These are phyloP conservation scores for Linnemannia elongata DNA, from an alignment of 192 early-diverging fungal species.

Conservation along the genomic window DNA sequence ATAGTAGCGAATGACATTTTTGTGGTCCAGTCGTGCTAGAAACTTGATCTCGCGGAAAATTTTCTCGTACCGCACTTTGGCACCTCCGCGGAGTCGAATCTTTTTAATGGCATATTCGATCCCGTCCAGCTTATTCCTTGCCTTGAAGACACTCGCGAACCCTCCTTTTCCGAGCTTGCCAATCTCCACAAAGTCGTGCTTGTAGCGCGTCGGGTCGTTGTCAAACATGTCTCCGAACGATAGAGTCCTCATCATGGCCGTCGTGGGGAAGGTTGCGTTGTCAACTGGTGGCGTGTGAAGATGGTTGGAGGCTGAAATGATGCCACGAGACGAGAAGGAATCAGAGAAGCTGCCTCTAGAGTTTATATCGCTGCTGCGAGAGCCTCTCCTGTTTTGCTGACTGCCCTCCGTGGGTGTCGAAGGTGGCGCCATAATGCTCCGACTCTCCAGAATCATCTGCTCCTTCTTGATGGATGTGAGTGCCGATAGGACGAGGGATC, in stretches of 20 bases:
- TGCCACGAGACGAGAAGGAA: constrained; percentile 19
- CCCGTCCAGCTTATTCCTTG: constrained; percentile 90
- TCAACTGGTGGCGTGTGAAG: constrained; percentile 15
- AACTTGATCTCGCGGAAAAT: constrained; percentile 94
- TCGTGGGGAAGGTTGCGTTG: constrained; percentile 7
- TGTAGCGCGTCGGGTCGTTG: constrained; percentile 76
- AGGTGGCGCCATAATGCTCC: constrained; percentile 62
- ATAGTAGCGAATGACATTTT: constrained; percentile 95
- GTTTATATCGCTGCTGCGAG: constrained; percentile 6
- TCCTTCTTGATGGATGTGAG: constrained; percentile 75
- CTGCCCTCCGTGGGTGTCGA: constrained; percentile 36
- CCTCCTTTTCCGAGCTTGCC: constrained; percentile 89
- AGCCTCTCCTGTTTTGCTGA: constrained; percentile 17
- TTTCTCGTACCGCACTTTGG: constrained; percentile 70
- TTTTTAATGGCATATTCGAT: constrained; percentile 94
- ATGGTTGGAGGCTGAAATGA: constrained; percentile 16
- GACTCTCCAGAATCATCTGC: constrained; percentile 56
- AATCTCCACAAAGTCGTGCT: constrained; percentile 87
- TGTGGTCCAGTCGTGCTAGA: constrained; percentile 86
- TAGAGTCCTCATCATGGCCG: constrained; percentile 41
- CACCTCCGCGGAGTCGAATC: constrained; percentile 71
- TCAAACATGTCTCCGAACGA: constrained; percentile 69
- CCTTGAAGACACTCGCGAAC: constrained; percentile 89
- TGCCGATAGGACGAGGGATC: constrained; percentile 85
- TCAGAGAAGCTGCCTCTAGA: constrained; percentile 21